Percentiles rank a stretch among this genome's conserved stretches.
phyloP scores from a whole-genome alignment of 2,329 filamentous ascomycete species.

The Ophiosphaerella korrae region DNA sequence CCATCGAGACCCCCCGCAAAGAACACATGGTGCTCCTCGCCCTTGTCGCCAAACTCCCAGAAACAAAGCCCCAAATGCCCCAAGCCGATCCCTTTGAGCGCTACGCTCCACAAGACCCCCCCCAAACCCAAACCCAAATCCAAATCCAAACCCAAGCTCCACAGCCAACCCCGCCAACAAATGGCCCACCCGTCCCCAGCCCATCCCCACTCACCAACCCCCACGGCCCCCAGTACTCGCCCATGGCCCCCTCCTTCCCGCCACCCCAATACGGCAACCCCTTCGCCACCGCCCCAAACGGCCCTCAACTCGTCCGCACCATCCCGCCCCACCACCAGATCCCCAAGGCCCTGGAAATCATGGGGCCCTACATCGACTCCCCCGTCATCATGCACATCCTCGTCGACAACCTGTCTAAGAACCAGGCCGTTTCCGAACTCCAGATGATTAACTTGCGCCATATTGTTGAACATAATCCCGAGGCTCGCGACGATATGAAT shows the following conservation, averaged over 20 bases:
- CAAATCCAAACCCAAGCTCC: constrained; percentile 11
- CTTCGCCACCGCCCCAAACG: constrained; percentile 17
- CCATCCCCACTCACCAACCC: constrained; percentile 39
- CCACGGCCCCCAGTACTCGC: constrained; percentile 42
- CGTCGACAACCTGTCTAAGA: constrained; percentile 27
- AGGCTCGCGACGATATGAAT: constrained; percentile 63
- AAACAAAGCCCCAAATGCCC: constrained; percentile 38
- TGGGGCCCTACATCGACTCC: constrained; percentile 50
- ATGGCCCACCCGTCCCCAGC: constrained; percentile 27
- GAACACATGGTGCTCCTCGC: constrained; percentile 82
- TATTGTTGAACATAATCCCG: constrained; percentile 69
- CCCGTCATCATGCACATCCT: constrained; percentile 51
- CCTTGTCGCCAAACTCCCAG: constrained; percentile 68
- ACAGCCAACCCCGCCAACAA: constrained; percentile 24
- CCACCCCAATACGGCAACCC: constrained; percentile 28
- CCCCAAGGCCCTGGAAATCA: constrained; percentile 47
- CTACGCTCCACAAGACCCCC: constrained; percentile 20
- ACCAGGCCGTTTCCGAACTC: constrained; percentile 46
- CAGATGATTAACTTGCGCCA: constrained; percentile 76
- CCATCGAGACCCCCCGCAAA: constrained; percentile 71
- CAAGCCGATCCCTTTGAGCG: constrained; percentile 34
- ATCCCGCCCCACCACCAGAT: constrained; percentile 35
- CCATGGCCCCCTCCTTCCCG: constrained; percentile 33
- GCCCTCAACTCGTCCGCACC: constrained; percentile 3
- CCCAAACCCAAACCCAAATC: constrained; percentile 1